These are phyloP conservation scores for Jamesozyma piceae DNA, from an alignment of 805 yeast species.

Conservation along the genomic window DNA sequence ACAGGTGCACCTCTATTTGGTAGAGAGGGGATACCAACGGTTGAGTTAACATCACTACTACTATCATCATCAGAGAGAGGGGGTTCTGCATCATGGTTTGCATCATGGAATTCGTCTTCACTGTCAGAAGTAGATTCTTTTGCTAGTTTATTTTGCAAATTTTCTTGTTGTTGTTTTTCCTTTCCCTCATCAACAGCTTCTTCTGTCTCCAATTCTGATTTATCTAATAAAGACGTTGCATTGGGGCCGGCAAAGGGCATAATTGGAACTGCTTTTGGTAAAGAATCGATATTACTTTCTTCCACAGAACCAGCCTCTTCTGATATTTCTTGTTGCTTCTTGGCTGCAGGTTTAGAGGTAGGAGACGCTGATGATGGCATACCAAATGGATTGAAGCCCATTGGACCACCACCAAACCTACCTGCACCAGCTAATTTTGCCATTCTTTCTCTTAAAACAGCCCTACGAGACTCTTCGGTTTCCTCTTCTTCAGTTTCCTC, in stretches of 20 bases:
- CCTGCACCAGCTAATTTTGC: conserved; percentile 87
- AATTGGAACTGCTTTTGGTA: conserved; percentile 39
- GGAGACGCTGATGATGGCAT: conserved; percentile 20
- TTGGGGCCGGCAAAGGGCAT: conserved; percentile 42
- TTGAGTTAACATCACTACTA: no score
- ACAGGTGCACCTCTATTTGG: neutral
- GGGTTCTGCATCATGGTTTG: conserved; percentile 33
- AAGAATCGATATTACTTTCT: conserved; percentile 12
- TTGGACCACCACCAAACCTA: conserved; percentile 49
- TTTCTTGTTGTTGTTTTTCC: neutral
- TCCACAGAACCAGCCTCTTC: conserved; percentile 13
- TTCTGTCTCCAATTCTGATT: conserved; percentile 6
- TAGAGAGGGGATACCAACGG: no score
- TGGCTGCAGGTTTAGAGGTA: conserved; percentile 14
- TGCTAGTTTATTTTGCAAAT: conserved; percentile 9
- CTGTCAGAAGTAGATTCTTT: conserved; percentile 1
- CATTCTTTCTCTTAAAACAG: conserved; percentile 82
- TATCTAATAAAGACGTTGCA: conserved; percentile 22
- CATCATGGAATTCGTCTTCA: conserved; percentile 28
- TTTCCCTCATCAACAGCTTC: neutral
- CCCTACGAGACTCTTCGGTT: conserved; percentile 65
- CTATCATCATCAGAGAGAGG: neutral
- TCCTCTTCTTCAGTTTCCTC: conserved; percentile 55
- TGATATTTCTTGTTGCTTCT: conserved; percentile 18
- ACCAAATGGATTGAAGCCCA: conserved; percentile 37